Percentiles rank a stretch among this genome's conserved stretches.
phyloP scores from a whole-genome alignment of 2,329 filamentous ascomycete genomes.

The Fusarium napiforme region DNA sequence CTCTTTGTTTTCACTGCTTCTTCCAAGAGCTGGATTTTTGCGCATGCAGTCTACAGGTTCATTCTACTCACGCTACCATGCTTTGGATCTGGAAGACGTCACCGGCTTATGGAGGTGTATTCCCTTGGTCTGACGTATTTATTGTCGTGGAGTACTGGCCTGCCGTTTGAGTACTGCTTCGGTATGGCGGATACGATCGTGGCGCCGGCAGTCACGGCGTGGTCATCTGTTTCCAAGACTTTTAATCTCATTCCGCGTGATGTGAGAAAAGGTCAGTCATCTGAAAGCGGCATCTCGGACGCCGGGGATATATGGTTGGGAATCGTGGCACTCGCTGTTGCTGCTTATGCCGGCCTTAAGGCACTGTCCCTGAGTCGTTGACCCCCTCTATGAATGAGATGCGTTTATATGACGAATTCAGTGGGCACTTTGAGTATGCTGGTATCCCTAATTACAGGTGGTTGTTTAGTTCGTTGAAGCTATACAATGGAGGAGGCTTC shows the following conservation, averaged over 20 bases:
- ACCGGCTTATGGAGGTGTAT: background rate
- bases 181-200: background rate
- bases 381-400: background rate
- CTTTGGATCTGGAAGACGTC: background rate
- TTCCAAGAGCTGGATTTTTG: background rate
- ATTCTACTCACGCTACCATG: background rate
- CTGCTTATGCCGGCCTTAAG: background rate
- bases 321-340: background rate
- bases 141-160: background rate
- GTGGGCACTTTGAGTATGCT: background rate
- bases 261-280: background rate
- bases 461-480: background rate
- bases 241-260: background rate
- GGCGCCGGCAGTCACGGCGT: background rate
- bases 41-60: background rate
- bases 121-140: background rate
- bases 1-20: background rate
- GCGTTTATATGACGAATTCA: background rate
- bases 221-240: background rate
- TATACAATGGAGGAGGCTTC: background rate
- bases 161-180: constrained; percentile 5
- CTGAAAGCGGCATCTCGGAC: background rate
- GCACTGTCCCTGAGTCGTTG: background rate
- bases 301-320: background rate
- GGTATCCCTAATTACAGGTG: background rate